Base-by-base conservation (phyloP, 2,329 filamentous ascomycete species). In the Arthrobotrys sphaeroides region DNA sequence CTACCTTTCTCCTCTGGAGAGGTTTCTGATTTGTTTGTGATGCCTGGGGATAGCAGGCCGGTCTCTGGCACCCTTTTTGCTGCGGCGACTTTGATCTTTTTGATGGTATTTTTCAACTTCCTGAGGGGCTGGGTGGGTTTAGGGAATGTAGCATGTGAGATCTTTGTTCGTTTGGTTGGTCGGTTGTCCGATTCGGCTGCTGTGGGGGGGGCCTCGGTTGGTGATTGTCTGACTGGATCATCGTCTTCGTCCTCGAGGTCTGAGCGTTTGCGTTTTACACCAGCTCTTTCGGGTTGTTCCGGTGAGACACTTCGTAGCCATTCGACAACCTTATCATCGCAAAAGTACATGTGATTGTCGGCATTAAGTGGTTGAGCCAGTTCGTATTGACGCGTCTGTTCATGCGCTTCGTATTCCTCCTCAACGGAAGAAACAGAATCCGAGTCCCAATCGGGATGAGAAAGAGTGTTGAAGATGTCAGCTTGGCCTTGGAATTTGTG, bases 251-350 rank as follows among this genome's bases (percentile, higher is more conserved):
- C 61, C 43, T 66, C 69, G 5, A 72, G 12, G 31, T 66, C 69
- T 9, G 40, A 64, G 33, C 49, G 61, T 24, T 66, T 73, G 33
- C 60, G 69, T 24, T 66, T 73, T 6, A 57, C 12, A 13, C 61
- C 69, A 5, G 60, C 40, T 9, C 33, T 60, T 9, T 73, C 69
- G 18, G 18, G 22, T 40, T 33, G 49, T 26, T 66, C 61, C 13
- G 69, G 69, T 1, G 69, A 73, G 20, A 74, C 57, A 13, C 57
- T 62, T 18, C 55, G 62, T 31, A 74, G 57, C 70, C 70, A 74
- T 42, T 74, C 57, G 2, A 28, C 47, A 22, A 74, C 45, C 28
- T 67, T 62, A 20, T 60, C 40, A n/a, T 62, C 43, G 36, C 20
- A 62, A 24, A 64, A 47, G 18, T 73, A 73, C 53, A 73, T 51